Conservation (phyloP, 345 rosid genomes). For the thale cress (Arabidopsis thaliana) region DNA sequence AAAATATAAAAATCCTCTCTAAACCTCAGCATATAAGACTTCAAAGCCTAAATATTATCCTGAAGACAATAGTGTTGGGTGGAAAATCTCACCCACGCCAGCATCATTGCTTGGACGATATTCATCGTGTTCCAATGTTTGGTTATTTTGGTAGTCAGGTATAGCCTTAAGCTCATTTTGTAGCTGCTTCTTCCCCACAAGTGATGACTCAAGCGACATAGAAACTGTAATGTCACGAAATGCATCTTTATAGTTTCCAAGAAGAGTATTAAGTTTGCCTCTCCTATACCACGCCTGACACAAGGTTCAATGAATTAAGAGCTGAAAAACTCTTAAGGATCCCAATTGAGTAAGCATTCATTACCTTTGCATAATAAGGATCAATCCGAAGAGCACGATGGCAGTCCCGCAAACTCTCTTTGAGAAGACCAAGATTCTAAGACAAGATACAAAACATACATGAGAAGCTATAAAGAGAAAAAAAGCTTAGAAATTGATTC, state of each 20-base stretch:
- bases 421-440: conserved; percentile 57
- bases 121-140: conserved; percentile 28
- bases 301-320: background rate
- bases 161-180: conserved; percentile 60
- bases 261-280: conserved; percentile 72
- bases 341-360: background rate
- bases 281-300: conserved; percentile 85
- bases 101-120: conserved; percentile 20
- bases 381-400: conserved; percentile 73
- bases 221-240: conserved; percentile 63
- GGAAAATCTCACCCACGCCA: conserved; percentile 48
- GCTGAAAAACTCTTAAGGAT: background rate
- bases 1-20: background rate
- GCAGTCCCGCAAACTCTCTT: conserved; percentile 75
- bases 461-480: background rate
- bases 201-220: conserved; percentile 56
- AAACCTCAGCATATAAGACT: background rate
- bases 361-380: conserved; percentile 78
- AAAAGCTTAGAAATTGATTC: conserved; percentile 5
- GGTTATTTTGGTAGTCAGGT: conserved; percentile 32
- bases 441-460: background rate
- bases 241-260: conserved; percentile 62
- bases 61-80: background rate
- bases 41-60: background rate
- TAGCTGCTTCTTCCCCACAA: conserved; percentile 76